These are phyloP conservation scores for Thraustotheca clavata DNA, from an alignment of 352 stramenopile genomes.

Conservation along the genomic window DNA sequence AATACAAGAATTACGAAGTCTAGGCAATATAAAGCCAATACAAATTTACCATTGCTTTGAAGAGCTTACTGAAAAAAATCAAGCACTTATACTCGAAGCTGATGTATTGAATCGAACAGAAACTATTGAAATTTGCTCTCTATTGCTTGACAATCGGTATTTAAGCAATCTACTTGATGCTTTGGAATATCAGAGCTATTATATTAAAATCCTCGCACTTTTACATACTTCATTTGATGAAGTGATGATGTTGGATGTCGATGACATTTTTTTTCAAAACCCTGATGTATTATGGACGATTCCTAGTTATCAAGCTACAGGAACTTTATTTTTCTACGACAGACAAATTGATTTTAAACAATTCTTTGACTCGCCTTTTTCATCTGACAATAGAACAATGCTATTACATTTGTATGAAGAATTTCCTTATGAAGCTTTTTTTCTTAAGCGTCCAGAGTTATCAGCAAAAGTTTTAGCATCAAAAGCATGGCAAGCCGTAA, in stretches of 20 bases:
- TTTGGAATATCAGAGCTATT: slow-evolving; percentile 23
- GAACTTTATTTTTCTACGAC: slow-evolving; percentile 24
- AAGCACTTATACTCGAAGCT: slow-evolving; percentile 27
- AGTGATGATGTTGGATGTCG: slow-evolving; percentile 43
- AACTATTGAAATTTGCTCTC: slow-evolving; percentile 39
- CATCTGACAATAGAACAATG: background rate
- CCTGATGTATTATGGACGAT: slow-evolving; percentile 24
- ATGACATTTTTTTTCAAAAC: slow-evolving; percentile 36
- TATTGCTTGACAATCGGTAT: slow-evolving; percentile 19
- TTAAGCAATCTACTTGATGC: slow-evolving; percentile 24
- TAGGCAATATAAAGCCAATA: slow-evolving; percentile 39
- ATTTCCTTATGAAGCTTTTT: too few species aligned
- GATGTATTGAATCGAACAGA: slow-evolving; percentile 30
- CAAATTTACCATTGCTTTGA: slow-evolving; percentile 46
- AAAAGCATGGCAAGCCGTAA: slow-evolving; percentile 30
- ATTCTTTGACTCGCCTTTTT: background rate
- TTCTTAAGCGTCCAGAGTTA: too few species aligned
- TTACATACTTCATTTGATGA: slow-evolving; percentile 38
- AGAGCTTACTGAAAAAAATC: slow-evolving; percentile 31
- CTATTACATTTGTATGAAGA: too few species aligned
- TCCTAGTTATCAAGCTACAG: slow-evolving; percentile 21
- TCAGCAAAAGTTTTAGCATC: slow-evolving; percentile 35
- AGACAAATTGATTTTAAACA: slow-evolving; percentile 15
- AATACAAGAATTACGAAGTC: slow-evolving; percentile 40
- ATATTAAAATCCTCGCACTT: slow-evolving; percentile 29